Evolutionary conservation across 306 rosid species (phyloP), one percentile per base, ranked within the genome.

Genomic region (Lathyrus sativus): DNA sequence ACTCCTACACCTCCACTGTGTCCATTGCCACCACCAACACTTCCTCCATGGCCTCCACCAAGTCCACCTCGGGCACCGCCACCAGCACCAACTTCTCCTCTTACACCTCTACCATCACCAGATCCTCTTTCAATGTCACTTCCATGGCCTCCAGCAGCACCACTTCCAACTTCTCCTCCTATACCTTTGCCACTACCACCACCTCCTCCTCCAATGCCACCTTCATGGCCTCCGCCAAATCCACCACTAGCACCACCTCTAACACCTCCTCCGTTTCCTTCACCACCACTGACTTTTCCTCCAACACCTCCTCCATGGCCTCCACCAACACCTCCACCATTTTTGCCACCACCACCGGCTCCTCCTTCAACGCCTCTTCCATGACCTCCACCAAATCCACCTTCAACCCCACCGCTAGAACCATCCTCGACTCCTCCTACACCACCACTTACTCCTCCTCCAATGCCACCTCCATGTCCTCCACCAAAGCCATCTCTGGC

Each of bases 241-340:
- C 61, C 75, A n/a, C n/a, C n/a, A n/a, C n/a, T n/a, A 13, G 6
- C 68, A 0, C 73, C 79, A 1, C 13, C 58, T 0, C 59, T 70
- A 0, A 6, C 31, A 1, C 72, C 81, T 1, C 22, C 22, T 19
- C 22, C 22, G 22, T 19, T 19, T 19, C 22, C 22, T 19, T 19
- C 22, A 19, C 22, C 22, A 19, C 22, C 22, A 19, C 0, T 1
- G 22, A 1, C 22, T 19, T 1, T 19, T 0, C 24, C 29, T 0
- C 35, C 78, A 0, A 18, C 42, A 3, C 19, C 45, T 0, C 9
- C 33, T 2, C 31, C 61, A 0, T 24, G 9, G 0, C 66, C 85
- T 3, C 55, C 76, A 1, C 76, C 83, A 1, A 14, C 55, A 0
- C 56, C 77, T 71, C 74, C 4, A 24, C 72, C 67, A 19, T 19